Evolutionary conservation across 345 rosid genomes (phyloP).

Genomic region (Euphorbia tirucalli): DNA sequence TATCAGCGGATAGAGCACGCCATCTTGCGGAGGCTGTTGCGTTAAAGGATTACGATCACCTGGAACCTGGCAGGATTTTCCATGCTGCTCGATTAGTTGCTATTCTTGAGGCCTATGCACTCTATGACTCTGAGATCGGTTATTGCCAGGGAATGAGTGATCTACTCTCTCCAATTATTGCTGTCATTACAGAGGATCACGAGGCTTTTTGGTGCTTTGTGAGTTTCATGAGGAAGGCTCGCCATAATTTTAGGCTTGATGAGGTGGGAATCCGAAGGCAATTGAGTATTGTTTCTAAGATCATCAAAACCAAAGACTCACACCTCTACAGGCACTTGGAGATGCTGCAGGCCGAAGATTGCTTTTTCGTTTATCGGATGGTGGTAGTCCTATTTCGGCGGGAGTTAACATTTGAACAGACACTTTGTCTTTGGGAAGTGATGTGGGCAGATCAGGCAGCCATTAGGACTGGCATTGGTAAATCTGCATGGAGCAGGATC

Average conservation of each 20-base stretch:
- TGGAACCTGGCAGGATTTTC: conserved; percentile 72
- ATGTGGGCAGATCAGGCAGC: conserved; percentile 99
- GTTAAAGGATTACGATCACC: conserved; percentile 70
- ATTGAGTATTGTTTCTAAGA: conserved; percentile 75
- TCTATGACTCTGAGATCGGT: conserved; percentile 88
- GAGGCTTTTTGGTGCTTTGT: conserved; percentile 98
- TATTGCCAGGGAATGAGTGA: conserved; percentile 99
- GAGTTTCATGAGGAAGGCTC: conserved; percentile 92
- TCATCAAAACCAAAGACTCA: conserved; percentile 81
- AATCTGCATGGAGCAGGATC: conserved; percentile 81
- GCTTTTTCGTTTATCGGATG: conserved; percentile 97
- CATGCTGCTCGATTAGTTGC: conserved; percentile 95
- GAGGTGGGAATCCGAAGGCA: conserved; percentile 93
- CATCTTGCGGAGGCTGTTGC: conserved; percentile 72
- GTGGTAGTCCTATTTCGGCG: conserved; percentile 91
- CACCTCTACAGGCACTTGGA: conserved; percentile 81
- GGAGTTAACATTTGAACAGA: conserved; percentile 82
- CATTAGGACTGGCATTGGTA: conserved; percentile 76
- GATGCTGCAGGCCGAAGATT: conserved; percentile 90
- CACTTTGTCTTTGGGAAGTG: conserved; percentile 90
- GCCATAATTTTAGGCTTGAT: conserved; percentile 90
- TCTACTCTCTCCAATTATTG: conserved; percentile 83
- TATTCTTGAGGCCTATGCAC: conserved; percentile 90
- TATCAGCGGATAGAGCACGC: conserved; percentile 59
- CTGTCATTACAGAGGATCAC: conserved; percentile 74